Conservation (phyloP, 1,284 basidiomycete genomes). For the Rhodotorula glutinis region DNA sequence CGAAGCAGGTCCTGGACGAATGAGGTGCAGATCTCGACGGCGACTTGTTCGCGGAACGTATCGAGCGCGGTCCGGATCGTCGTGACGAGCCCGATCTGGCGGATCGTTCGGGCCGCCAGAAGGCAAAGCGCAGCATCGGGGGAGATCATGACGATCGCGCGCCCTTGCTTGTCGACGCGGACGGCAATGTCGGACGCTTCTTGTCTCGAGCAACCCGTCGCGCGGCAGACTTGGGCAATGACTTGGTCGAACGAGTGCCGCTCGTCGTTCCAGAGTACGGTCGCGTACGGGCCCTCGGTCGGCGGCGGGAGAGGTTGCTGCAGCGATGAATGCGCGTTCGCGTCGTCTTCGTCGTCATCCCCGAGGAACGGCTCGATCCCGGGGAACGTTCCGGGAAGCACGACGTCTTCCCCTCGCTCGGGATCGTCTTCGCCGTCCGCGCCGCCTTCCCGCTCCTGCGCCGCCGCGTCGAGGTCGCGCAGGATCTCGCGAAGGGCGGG, state of each 20-base stretch:
- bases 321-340: background rate
- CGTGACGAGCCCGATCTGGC: constrained; percentile 86
- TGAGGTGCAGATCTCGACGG: constrained; percentile 58
- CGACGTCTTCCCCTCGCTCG: no score
- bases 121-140: constrained; percentile 66
- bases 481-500: background rate
- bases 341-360: background rate
- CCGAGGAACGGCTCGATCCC: no score
- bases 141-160: constrained; percentile 79
- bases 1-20: constrained; percentile 65
- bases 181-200: constrained; percentile 66
- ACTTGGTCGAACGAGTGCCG: constrained; percentile 93
- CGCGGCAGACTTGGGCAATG: constrained; percentile 70
- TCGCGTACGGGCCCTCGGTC: constrained; percentile 59
- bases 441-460: background rate
- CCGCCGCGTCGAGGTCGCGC: background rate
- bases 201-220: constrained; percentile 59
- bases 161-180: constrained; percentile 68
- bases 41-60: constrained; percentile 83
- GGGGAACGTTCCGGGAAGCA: no score
- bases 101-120: constrained; percentile 73
- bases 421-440: no score
- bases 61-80: constrained; percentile 84
- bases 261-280: constrained; percentile 96
- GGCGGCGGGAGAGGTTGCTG: background rate